phyloP scores from a whole-genome alignment of 257 asterid species.

The Nicotiana attenuata region DNA sequence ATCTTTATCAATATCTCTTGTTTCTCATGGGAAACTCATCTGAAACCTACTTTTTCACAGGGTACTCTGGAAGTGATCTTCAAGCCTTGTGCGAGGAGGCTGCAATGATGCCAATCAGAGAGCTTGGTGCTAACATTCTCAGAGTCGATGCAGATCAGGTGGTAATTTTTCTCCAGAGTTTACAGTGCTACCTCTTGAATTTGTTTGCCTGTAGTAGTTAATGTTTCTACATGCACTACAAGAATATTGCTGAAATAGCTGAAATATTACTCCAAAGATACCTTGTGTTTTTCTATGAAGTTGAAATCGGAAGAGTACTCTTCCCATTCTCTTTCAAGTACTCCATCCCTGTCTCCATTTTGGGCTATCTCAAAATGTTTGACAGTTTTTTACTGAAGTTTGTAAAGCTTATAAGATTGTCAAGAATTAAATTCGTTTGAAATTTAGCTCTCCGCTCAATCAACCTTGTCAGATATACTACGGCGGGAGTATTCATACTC shows the following conservation, averaged over 20 bases:
- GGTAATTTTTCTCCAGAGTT: neutral
- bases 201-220: neutral
- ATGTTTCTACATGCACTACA: neutral
- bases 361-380: neutral
- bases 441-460: neutral
- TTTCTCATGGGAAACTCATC: slow-evolving; percentile 1
- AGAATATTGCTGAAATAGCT: neutral
- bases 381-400: neutral
- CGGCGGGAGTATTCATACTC: neutral
- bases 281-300: neutral
- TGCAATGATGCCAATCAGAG: slow-evolving; percentile 98
- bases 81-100: slow-evolving; percentile 96
- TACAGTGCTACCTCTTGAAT: neutral
- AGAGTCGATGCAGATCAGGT: slow-evolving; percentile 76
- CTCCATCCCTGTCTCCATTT: neutral
- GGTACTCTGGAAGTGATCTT: slow-evolving; percentile 96
- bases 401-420: neutral
- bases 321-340: neutral
- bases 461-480: neutral
- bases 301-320: neutral
- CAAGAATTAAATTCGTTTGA: neutral
- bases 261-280: neutral
- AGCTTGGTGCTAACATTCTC: slow-evolving; percentile 83
- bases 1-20: neutral
- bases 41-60: slow-evolving; percentile 24